Conservation (phyloP, 352 stramenopile species). For the Blastocystis sp. region DNA sequence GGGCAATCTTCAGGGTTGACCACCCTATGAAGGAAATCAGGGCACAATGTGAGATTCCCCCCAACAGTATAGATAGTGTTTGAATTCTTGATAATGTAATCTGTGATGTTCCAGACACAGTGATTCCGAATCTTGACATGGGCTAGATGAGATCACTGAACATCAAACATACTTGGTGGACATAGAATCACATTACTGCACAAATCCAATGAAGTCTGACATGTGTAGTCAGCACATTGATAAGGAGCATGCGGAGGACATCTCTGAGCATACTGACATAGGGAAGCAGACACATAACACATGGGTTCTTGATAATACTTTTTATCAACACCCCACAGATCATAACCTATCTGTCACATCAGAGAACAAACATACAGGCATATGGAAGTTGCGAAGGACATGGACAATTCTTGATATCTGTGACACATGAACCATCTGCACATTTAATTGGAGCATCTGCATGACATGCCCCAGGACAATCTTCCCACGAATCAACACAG, state of each 20-base stretch:
- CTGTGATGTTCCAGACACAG: slow-evolving; percentile 13
- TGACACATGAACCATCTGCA: background rate
- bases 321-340: background rate
- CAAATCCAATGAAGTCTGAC: slow-evolving; percentile 7
- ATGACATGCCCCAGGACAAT: slow-evolving; percentile 18
- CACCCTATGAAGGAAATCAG: slow-evolving; percentile 26
- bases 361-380: background rate
- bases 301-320: slow-evolving; percentile 25
- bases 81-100: background rate
- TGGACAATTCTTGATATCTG: background rate
- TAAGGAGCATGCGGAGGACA: slow-evolving; percentile 12
- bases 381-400: slow-evolving; percentile 2
- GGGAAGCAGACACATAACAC: background rate
- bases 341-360: slow-evolving; percentile 1
- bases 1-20: slow-evolving; percentile 22
- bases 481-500: slow-evolving; percentile 1
- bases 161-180: background rate
- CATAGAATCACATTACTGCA: slow-evolving; percentile 14
- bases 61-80: background rate
- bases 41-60: background rate
- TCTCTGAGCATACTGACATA: background rate
- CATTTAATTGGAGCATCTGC: slow-evolving; percentile 1
- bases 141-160: background rate
- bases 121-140: slow-evolving; percentile 47
- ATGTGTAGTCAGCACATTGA: slow-evolving; percentile 35